Conservation (phyloP, 176 grass and related monocot genomes). For the Puya raimondii region DNA sequence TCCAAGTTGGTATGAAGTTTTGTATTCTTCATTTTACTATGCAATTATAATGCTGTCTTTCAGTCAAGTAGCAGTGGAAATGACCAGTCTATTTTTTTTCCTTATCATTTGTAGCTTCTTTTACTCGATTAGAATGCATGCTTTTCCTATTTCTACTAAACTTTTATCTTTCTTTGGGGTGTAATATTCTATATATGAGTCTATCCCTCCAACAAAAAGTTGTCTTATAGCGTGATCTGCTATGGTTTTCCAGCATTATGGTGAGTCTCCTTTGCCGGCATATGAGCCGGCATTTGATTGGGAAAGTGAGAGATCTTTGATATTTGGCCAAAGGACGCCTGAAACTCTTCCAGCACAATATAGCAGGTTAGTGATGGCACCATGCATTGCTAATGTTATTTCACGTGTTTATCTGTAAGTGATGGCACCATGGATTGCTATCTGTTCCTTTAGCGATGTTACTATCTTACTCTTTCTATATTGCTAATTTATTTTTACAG, state of each 20-base stretch:
- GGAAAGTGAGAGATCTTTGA: conserved; percentile 96
- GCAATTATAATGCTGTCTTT: not conserved
- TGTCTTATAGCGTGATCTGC: not conserved
- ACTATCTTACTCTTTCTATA: not conserved
- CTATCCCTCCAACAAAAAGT: not conserved
- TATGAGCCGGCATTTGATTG: conserved; percentile 99
- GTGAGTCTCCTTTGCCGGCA: conserved; percentile 68
- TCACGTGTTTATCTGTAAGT: too few species aligned
- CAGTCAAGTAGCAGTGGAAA: too few species aligned
- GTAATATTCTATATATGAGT: not conserved
- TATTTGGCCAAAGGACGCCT: conserved; percentile 86
- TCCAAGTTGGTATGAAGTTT: too few species aligned
- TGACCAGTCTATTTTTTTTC: too few species aligned
- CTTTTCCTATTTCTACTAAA: too few species aligned
- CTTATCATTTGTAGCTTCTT: too few species aligned
- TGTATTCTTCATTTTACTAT: too few species aligned
- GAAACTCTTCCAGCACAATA: conserved; percentile 62
- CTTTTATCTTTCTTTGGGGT: too few species aligned
- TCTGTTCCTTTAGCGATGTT: not conserved
- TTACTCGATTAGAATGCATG: too few species aligned
- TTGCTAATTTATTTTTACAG: conserved; percentile 38
- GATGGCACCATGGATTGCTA: too few species aligned
- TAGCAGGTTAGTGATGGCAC: conserved; percentile 39
- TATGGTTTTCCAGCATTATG: conserved; percentile 66
- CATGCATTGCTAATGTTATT: too few species aligned